phyloP scores from a whole-genome alignment of 768 basidiomycete genomes.

The Lactarius tabidus region DNA sequence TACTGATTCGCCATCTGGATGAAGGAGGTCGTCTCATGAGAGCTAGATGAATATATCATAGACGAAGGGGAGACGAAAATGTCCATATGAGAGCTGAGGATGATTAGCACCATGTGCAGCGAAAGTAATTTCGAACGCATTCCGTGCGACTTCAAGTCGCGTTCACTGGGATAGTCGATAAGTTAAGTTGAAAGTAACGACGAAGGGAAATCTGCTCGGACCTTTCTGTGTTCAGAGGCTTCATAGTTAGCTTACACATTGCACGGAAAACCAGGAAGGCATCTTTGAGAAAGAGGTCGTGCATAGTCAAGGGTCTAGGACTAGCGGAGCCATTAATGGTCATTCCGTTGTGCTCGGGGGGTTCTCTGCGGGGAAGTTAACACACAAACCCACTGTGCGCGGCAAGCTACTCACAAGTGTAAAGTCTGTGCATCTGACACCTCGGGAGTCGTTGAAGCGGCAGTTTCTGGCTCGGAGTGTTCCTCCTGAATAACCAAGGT shows the following conservation, averaged over 20 bases:
- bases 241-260: constrained; percentile 97
- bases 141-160: constrained; percentile 92
- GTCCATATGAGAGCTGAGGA: constrained; percentile 87
- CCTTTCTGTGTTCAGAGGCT: constrained; percentile 92
- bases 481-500: constrained; percentile 2
- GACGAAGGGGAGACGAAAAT: constrained; percentile 84
- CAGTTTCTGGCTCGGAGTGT: neutral
- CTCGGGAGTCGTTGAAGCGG: constrained; percentile 1
- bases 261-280: constrained; percentile 97
- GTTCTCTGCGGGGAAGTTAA: constrained; percentile 13
- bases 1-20: constrained; percentile 95
- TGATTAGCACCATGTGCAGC: constrained; percentile 87
- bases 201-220: constrained; percentile 33
- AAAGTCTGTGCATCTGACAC: neutral
- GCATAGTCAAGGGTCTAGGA: constrained; percentile 54
- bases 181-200: constrained; percentile 13
- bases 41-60: constrained; percentile 89
- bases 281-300: constrained; percentile 93
- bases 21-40: constrained; percentile 83
- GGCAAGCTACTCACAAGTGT: constrained; percentile 10
- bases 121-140: constrained; percentile 97
- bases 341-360: constrained; percentile 1
- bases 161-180: constrained; percentile 55
- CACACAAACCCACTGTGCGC: too few relatives aligned
- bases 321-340: constrained; percentile 25